These are phyloP conservation scores for Phaeosphaeriaceae sp. DNA, from an alignment of 2,329 filamentous ascomycete species.

Conservation along the genomic window DNA sequence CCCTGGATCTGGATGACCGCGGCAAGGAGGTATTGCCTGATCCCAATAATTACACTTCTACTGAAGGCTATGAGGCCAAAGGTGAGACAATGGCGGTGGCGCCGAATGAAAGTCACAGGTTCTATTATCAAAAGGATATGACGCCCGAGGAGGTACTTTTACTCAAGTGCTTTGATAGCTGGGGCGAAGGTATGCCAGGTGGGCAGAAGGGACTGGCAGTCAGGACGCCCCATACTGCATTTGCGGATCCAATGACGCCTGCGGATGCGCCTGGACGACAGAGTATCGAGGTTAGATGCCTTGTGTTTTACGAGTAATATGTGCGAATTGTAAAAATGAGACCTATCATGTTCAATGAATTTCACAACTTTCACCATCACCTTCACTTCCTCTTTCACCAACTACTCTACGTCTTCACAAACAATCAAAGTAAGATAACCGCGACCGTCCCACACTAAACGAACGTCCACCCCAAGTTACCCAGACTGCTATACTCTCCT, in stretches of 20 bases:
- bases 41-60: conserved; percentile 53
- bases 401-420: no score
- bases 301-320: conserved; percentile 64
- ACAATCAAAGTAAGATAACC: no score
- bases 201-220: conserved; percentile 51
- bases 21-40: conserved; percentile 65
- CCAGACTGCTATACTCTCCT: no score
- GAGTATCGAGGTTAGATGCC: conserved; percentile 69
- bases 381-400: no score
- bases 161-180: conserved; percentile 58
- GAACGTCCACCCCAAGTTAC: no score
- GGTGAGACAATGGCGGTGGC: conserved; percentile 69
- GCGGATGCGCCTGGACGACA: conserved; percentile 58
- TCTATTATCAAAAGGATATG: conserved; percentile 74
- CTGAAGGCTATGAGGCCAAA: conserved; percentile 66
- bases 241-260: conserved; percentile 60
- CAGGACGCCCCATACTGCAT: conserved; percentile 71
- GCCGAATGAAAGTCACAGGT: conserved; percentile 64
- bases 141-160: conserved; percentile 61
- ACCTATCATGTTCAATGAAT: no score
- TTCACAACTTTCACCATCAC: no score
- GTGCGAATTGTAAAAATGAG: no score
- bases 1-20: conserved; percentile 58
- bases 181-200: conserved; percentile 50
- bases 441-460: no score